Conservation (phyloP, 176 grass and related monocot genomes). For the Lolium rigidum region DNA sequence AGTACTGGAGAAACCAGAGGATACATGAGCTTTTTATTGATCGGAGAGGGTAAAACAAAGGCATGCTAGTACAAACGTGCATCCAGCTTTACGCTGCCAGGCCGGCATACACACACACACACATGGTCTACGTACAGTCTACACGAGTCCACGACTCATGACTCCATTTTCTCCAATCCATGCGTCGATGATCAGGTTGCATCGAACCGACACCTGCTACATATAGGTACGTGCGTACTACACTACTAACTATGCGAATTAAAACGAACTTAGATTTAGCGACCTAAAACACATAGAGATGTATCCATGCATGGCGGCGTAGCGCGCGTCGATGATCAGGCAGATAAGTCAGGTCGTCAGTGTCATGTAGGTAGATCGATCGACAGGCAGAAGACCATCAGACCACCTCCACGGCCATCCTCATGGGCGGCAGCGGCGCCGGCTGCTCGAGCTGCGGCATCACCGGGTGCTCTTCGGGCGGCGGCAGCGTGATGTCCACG, state of each 20-base stretch:
- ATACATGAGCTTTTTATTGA: constrained; percentile 9
- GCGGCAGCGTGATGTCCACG: constrained; percentile 37
- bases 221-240: neutral
- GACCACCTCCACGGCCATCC: constrained; percentile 40
- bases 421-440: constrained; percentile 12
- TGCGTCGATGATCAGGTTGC: neutral
- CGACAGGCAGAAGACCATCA: constrained; percentile 1
- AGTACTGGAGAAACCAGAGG: no score
- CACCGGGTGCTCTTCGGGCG: neutral
- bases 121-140: neutral
- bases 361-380: constrained; percentile 1
- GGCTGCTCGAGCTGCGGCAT: neutral
- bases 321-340: neutral
- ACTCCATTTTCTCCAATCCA: constrained; percentile 1
- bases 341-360: neutral
- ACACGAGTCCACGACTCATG: neutral
- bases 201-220: neutral
- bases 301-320: neutral
- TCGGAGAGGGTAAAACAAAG: neutral
- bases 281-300: neutral
- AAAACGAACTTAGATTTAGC: neutral
- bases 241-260: neutral
- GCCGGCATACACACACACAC: neutral
- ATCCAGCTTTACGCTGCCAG: neutral
- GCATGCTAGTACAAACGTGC: neutral